Percentiles rank a stretch among this genome's conserved stretches.
phyloP scores from a whole-genome alignment of 345 rosid genomes.

The Xanthoceras sorbifolium region DNA sequence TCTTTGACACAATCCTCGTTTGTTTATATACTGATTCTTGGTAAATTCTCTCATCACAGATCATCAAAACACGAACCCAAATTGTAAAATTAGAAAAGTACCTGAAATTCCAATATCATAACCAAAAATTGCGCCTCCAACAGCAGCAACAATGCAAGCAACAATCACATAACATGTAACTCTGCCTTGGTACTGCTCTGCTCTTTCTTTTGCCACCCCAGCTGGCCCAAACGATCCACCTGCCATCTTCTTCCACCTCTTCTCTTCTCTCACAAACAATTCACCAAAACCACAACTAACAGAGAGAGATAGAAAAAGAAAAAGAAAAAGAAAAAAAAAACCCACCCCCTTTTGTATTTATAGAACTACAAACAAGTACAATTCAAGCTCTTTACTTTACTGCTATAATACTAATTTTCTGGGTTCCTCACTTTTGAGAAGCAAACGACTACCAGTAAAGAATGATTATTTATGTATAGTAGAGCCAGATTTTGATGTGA shows the following conservation, averaged over 20 bases:
- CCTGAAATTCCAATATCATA: constrained; percentile 97
- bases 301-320: no score
- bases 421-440: no score
- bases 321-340: no score
- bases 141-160: constrained; percentile 72
- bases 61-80: background rate
- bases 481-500: no score
- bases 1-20: no score
- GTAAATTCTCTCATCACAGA: background rate
- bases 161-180: constrained; percentile 68
- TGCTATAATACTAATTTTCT: no score
- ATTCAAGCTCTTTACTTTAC: no score
- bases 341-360: background rate
- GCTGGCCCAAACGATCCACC: constrained; percentile 75
- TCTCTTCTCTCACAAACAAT: background rate
- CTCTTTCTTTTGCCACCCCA: constrained; percentile 88
- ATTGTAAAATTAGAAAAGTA: constrained; percentile 9
- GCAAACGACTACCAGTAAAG: no score
- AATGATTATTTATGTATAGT: no score
- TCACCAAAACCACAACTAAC: constrained; percentile 10
- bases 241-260: constrained; percentile 65
- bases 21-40: background rate
- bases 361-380: no score
- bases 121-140: constrained; percentile 88
- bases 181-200: constrained; percentile 72